phyloP scores from a whole-genome alignment of 805 yeast species.

The Saturnispora besseyi region DNA sequence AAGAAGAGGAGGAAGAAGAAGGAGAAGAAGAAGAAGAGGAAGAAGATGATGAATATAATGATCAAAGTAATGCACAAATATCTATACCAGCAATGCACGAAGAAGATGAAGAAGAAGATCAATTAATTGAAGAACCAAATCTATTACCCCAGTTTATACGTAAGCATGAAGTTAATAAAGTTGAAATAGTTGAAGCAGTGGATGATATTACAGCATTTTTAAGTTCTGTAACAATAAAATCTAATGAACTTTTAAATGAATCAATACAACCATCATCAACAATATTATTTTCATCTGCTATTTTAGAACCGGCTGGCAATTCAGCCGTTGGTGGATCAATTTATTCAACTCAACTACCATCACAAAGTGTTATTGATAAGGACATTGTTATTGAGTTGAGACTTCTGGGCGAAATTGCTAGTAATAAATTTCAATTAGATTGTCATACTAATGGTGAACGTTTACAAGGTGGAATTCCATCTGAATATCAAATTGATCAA shows the following conservation, averaged over 20 bases:
- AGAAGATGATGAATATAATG: slow-evolving; percentile 2
- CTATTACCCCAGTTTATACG: slow-evolving; percentile 20
- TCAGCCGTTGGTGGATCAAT: slow-evolving; percentile 28
- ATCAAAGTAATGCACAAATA: background rate
- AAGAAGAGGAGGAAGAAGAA: slow-evolving; percentile 2
- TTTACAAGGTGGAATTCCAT: slow-evolving; percentile 27
- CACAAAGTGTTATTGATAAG: slow-evolving; percentile 31
- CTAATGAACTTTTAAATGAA: background rate
- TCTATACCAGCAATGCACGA: background rate
- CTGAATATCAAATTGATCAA: slow-evolving; percentile 29
- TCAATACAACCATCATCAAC: background rate
- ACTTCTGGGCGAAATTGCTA: slow-evolving; percentile 33
- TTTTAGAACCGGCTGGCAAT: slow-evolving; percentile 28
- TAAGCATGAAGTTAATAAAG: slow-evolving; percentile 18
- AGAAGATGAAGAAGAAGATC: slow-evolving; percentile 5
- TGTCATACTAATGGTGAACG: slow-evolving; percentile 38
- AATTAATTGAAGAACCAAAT: background rate
- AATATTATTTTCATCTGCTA: slow-evolving; percentile 18
- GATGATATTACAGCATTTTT: slow-evolving; percentile 30
- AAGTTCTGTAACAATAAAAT: slow-evolving; percentile 2
- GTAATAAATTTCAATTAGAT: slow-evolving; percentile 31
- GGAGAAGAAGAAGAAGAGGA: slow-evolving; percentile 10
- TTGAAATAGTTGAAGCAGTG: slow-evolving; percentile 15
- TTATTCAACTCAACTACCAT: slow-evolving; percentile 39
- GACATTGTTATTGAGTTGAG: slow-evolving; percentile 37